Evolutionary conservation across 306 rosid genomes (phyloP), one percentile per base, ranked within the genome.

Genomic region (Lupinus albus): DNA sequence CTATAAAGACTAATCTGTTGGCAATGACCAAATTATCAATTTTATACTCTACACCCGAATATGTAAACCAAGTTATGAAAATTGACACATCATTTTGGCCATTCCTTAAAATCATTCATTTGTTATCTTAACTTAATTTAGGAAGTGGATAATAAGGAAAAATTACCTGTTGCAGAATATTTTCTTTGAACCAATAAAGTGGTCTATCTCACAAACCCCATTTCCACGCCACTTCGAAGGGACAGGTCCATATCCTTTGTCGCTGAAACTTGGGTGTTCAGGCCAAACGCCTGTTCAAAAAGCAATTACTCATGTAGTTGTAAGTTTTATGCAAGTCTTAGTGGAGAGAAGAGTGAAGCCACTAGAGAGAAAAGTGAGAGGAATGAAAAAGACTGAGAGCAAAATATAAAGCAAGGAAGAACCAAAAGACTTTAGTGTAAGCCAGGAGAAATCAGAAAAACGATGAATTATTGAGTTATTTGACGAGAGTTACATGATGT

Each of bases 261-360:
- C 89, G 7, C 9, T 59, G 45, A 84, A 86, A 70, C 88, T 86
- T 78, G 17, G 49, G 7, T 84, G 75, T 66, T 86, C 87, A 0
- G 92, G 92, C 92, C 88, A 86, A 33, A 77, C 87, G 75, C 92
- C 92, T 86, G n/a, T 33, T 49, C 30, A 47, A 45, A 0, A 28
- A 13, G 0, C 1, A 5, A 32, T 2, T 15, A 25, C 30, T 25
- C 30, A 3, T 25, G 4, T 25, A 25, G 30, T 25, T 3, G 30
- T 25, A 25, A 25, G 4, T 25, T 25, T 25, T 25, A 25, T 25
- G 30, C 30, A 25, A 25, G 30, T 25, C 30, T 25, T 2, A 25
- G 30, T 25, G 30, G 4, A 20, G 25, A 2, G 25, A 20, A 25
- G 30, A 25, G 4, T 25, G 30, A 25, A 25, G 30, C 30, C 30